These are phyloP conservation scores for Pelargonium exstipulatum DNA, from an alignment of 441 rosid genomes.

Conservation along the genomic window DNA sequence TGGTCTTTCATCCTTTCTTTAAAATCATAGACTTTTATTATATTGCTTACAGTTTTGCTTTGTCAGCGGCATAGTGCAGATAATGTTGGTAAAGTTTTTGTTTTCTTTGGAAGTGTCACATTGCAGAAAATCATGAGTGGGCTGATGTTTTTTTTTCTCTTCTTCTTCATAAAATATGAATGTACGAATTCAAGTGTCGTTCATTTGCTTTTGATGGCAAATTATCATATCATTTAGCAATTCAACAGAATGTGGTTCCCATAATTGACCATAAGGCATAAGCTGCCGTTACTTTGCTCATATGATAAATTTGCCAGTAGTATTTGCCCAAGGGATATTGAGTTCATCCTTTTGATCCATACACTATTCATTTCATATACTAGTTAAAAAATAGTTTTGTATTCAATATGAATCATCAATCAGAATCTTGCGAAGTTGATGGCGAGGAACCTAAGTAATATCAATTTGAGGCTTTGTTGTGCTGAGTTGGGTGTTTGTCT, in stretches of 20 bases:
- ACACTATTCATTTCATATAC: not conserved
- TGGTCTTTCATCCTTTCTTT: no score
- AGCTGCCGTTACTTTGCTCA: not conserved
- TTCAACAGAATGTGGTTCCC: not conserved
- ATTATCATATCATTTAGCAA: not conserved
- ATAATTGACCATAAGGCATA: not conserved
- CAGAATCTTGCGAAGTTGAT: no score
- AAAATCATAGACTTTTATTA: no score
- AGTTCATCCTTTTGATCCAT: not conserved
- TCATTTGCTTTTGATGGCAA: no score
- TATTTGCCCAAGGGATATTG: not conserved
- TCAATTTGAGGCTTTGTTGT: not conserved
- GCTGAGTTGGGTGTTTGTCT: not conserved
- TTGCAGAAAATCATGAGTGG: no score
- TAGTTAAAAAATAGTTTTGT: not conserved
- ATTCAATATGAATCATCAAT: not conserved
- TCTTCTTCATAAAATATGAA: not conserved
- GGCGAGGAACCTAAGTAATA: no score
- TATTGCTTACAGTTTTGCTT: no score
- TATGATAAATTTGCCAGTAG: not conserved
- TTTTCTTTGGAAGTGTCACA: no score
- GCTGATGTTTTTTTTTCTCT: no score
- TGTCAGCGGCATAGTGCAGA: no score
- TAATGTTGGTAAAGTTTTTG: no score
- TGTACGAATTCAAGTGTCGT: not conserved